Percentiles rank a stretch among this genome's conserved stretches.
phyloP scores from a whole-genome alignment of 1,284 basidiomycete species.

The Ceratobasidium sp. region DNA sequence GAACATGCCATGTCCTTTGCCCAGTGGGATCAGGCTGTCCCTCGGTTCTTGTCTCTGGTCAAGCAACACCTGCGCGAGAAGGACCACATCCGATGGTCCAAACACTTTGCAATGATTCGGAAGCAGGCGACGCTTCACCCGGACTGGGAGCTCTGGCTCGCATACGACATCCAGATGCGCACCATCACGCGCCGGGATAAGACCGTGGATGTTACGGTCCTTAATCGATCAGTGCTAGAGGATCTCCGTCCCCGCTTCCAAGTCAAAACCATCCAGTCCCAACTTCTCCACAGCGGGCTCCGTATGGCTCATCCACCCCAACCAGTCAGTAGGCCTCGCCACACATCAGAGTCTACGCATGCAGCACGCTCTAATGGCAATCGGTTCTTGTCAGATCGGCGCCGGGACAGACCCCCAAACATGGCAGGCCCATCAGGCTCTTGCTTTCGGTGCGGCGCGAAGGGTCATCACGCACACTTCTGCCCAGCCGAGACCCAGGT shows the following conservation, averaged over 20 bases:
- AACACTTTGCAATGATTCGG: neutral
- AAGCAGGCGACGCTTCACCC: neutral
- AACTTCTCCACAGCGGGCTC: neutral
- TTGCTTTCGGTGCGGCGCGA: neutral
- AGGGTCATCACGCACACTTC: neutral
- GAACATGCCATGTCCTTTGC: neutral
- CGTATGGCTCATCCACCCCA: neutral
- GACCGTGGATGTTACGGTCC: neutral
- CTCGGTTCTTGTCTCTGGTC: neutral
- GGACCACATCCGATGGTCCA: neutral
- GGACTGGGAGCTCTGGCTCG: constrained; percentile 1
- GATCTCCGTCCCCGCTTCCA: neutral
- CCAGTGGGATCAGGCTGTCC: neutral
- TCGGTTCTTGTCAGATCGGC: neutral
- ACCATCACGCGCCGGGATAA: neutral
- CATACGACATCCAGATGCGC: neutral
- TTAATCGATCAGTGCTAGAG: neutral
- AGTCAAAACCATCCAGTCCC: neutral
- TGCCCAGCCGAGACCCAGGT: neutral
- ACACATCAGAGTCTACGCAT: neutral
- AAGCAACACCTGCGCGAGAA: neutral
- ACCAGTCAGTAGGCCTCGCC: neutral
- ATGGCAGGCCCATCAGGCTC: neutral
- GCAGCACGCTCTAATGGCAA: neutral
- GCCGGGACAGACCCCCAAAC: neutral